These are phyloP conservation scores for Verbena officinalis DNA, from an alignment of 257 asterid species.

Conservation along the genomic window DNA sequence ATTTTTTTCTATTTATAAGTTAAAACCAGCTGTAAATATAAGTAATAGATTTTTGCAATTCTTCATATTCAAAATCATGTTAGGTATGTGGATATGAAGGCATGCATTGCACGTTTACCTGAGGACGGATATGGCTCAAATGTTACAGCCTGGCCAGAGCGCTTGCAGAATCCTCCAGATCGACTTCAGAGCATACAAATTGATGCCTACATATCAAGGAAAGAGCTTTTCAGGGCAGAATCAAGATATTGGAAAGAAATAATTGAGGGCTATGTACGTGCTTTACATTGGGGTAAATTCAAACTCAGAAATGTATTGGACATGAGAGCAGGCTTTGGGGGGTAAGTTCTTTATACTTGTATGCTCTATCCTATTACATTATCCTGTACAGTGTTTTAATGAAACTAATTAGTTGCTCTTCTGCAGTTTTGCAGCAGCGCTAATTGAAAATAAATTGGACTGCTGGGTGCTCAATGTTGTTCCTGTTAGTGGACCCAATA, in stretches of 20 bases:
- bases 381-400: not conserved
- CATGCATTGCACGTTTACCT: conserved; percentile 80
- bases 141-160: conserved; percentile 81
- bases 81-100: conserved; percentile 89
- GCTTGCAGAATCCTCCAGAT: conserved; percentile 83
- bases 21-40: not conserved
- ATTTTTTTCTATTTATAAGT: not conserved
- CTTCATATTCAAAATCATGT: conserved; percentile 28
- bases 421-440: conserved; percentile 91
- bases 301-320: conserved; percentile 87
- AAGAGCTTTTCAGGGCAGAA: conserved; percentile 81
- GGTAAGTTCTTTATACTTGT: conserved; percentile 48
- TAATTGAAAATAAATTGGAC: conserved; percentile 68
- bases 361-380: conserved; percentile 9
- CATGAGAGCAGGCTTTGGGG: conserved; percentile 99
- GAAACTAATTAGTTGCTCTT: conserved; percentile 25
- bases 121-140: conserved; percentile 82
- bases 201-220: conserved; percentile 78
- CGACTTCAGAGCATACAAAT: conserved; percentile 86
- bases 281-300: conserved; percentile 58
- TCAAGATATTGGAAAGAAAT: conserved; percentile 84
- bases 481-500: conserved; percentile 90
- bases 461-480: conserved; percentile 96
- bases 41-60: conserved; percentile 15
- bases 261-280: conserved; percentile 63